phyloP scores from a whole-genome alignment of 148 eudicot species.

The Polygonum aviculare region DNA sequence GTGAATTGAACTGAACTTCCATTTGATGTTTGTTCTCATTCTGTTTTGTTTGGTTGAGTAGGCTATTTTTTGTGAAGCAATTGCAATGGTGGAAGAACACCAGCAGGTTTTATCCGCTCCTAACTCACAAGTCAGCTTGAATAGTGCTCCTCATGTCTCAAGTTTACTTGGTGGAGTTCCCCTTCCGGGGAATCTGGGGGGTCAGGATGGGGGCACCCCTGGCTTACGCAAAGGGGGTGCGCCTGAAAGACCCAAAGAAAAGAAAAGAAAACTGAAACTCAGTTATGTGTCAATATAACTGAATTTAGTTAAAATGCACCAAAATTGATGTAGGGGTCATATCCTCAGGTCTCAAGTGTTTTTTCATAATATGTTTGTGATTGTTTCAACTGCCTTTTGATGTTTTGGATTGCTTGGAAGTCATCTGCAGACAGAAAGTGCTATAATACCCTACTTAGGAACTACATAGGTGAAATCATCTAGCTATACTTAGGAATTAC shows the following conservation, averaged over 20 bases:
- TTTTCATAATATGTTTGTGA: neutral
- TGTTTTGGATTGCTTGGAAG: neutral
- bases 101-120: slow-evolving; percentile 77
- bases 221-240: too few species aligned
- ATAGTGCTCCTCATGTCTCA: slow-evolving; percentile 75
- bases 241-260: too few species aligned
- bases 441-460: neutral
- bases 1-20: neutral
- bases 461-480: too few species aligned
- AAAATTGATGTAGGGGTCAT: too few species aligned
- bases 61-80: slow-evolving; percentile 87
- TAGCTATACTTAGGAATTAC: neutral
- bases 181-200: too few species aligned
- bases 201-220: too few species aligned
- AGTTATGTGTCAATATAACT: too few species aligned
- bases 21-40: neutral
- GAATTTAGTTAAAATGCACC: too few species aligned
- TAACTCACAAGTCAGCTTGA: slow-evolving; percentile 70
- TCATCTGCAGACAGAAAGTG: neutral
- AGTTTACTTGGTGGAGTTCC: too few species aligned
- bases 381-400: neutral
- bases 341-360: slow-evolving; percentile 51
- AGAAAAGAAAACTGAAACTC: too few species aligned
- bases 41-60: slow-evolving; percentile 15
- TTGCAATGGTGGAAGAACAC: slow-evolving; percentile 84